Conservation (phyloP, 257 asterid species). For the Penstemon eatonii region DNA sequence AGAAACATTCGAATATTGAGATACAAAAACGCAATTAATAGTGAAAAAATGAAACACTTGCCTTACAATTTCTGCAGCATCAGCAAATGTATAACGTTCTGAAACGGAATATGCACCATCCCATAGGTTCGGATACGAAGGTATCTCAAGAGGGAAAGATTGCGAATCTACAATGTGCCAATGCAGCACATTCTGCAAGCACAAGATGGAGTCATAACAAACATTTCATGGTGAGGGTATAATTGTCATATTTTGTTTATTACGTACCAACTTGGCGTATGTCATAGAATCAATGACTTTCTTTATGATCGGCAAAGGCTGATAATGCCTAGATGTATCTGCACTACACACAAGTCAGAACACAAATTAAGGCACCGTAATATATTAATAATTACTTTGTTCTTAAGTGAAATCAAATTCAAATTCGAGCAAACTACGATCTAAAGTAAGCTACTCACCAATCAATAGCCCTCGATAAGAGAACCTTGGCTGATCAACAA, state of each 20-base stretch:
- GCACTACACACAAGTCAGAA: conserved; percentile 25
- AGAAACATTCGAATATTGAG: conserved; percentile 7
- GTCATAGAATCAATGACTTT: conserved; percentile 94
- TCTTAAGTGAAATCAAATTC: no score
- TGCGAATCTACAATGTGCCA: conserved; percentile 98
- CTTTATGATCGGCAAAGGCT: conserved; percentile 68
- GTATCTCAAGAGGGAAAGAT: conserved; percentile 92
- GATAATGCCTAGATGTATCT: conserved; percentile 94
- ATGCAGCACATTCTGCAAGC: conserved; percentile 83
- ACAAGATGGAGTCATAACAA: background rate
- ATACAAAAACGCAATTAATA: background rate
- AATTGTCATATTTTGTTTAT: background rate
- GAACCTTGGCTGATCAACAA: conserved; percentile 84
- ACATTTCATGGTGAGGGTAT: background rate
- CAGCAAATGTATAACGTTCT: conserved; percentile 74
- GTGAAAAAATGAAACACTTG: conserved; percentile 36
- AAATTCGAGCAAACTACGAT: background rate
- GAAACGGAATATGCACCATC: conserved; percentile 66
- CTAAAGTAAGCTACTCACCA: conserved; percentile 46
- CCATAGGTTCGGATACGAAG: conserved; percentile 90
- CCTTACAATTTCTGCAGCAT: conserved; percentile 84
- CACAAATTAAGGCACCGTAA: conserved; percentile 19
- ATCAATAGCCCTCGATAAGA: conserved; percentile 87
- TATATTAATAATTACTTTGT: background rate
- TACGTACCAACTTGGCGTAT: conserved; percentile 82